Percentiles rank a stretch among this genome's conserved stretches.
Conservation (phyloP, 1,139 yeast genomes). For the Suhomyces anneliseae region DNA sequence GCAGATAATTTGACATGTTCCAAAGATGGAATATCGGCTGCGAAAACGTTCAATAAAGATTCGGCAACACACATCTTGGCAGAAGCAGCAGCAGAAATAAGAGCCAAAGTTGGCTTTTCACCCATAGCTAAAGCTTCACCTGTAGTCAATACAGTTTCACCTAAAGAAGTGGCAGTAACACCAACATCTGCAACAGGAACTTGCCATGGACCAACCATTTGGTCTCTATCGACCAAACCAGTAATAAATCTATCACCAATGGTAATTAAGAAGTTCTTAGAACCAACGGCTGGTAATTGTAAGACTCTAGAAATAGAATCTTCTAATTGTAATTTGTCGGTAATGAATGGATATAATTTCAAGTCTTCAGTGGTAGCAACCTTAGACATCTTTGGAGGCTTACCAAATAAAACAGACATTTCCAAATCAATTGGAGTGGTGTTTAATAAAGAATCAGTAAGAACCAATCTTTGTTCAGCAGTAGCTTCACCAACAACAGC, state of each 20-base stretch:
- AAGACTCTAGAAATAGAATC: conserved; percentile 83
- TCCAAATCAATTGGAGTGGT: conserved; percentile 93
- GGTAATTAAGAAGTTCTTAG: conserved; percentile 91
- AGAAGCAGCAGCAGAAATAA: conserved; percentile 91
- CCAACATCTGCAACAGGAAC: conserved; percentile 99
- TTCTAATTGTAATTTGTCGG: conserved; percentile 32
- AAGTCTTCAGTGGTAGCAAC: conserved; percentile 66
- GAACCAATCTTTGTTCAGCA: conserved; percentile 74
- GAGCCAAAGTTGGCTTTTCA: conserved; percentile 88
- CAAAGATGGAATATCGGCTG: conserved; percentile 81
- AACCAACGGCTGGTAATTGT: conserved; percentile 91
- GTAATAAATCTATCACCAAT: conserved; percentile 97
- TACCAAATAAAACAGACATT: conserved; percentile 95
- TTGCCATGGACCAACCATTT: conserved; percentile 99
- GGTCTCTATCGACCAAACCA: conserved; percentile 96
- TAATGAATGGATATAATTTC: conserved; percentile 48
- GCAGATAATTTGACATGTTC: conserved; percentile 86
- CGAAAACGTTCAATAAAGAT: conserved; percentile 81
- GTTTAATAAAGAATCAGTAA: conserved; percentile 73
- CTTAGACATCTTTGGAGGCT: conserved; percentile 94
- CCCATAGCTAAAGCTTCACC: conserved; percentile 99
- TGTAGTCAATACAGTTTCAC: conserved; percentile 63
- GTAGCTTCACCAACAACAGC: conserved; percentile 97
- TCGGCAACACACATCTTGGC: conserved; percentile 98
- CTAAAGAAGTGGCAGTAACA: conserved; percentile 89